Evolutionary conservation across 1,139 yeast species (phyloP).

Genomic region (Debaryomycetaceae sp.): DNA sequence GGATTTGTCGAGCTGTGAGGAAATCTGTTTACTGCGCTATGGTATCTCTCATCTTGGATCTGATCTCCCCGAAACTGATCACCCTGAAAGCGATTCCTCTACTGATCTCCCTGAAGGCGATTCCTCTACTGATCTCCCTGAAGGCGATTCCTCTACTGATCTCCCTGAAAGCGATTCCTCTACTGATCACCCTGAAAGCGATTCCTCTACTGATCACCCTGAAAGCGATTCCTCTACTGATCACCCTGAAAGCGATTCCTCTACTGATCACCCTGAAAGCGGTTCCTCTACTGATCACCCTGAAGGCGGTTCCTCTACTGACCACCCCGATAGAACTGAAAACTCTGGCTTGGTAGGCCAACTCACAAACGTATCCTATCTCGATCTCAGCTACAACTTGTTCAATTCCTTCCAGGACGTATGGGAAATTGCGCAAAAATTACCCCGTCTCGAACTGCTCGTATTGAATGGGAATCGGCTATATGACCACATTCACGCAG

Average conservation of each 20-base stretch:
- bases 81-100: neutral
- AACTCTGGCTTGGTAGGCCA: neutral
- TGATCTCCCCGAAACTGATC: neutral
- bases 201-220: too few species aligned
- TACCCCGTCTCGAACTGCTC: constrained; percentile 32
- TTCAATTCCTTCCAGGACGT: constrained; percentile 31
- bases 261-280: too few species aligned
- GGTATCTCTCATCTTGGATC: constrained; percentile 1
- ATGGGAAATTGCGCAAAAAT: constrained; percentile 18
- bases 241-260: too few species aligned
- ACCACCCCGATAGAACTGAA: too few species aligned
- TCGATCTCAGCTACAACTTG: constrained; percentile 59
- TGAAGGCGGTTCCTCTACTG: too few species aligned
- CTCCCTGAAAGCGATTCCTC: too few species aligned
- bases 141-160: too few species aligned
- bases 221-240: too few species aligned
- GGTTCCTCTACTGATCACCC: too few species aligned
- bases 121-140: too few species aligned
- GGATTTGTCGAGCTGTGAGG: constrained; percentile 31
- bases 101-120: too few species aligned
- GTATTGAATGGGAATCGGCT: constrained; percentile 59
- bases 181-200: too few species aligned
- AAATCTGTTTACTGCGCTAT: constrained; percentile 38
- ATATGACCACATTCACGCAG: neutral
- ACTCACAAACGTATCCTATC: constrained; percentile 19